Conservation (phyloP, 495 filamentous ascomycete species). For the Podospora appendiculata region DNA sequence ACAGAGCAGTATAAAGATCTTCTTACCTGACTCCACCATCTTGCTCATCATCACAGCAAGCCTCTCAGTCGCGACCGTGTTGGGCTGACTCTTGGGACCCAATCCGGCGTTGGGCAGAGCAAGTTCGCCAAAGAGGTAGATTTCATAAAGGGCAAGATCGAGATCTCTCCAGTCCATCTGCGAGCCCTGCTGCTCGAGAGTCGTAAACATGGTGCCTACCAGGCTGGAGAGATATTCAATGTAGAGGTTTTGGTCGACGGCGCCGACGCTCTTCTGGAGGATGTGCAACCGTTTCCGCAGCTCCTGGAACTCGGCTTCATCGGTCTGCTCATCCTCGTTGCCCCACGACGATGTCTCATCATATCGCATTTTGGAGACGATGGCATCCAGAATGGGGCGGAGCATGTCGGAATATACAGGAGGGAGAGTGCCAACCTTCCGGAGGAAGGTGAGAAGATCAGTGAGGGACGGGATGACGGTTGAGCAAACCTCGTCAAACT, state of each 20-base stretch:
- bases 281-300: conserved; percentile 80
- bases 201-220: conserved; percentile 74
- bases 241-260: conserved; percentile 76
- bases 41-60: conserved; percentile 85
- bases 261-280: conserved; percentile 82
- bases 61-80: conserved; percentile 62
- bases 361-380: conserved; percentile 91
- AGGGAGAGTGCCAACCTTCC: conserved; percentile 63
- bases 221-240: conserved; percentile 77
- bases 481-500: conserved; percentile 96
- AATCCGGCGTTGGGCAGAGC: conserved; percentile 77
- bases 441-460: conserved; percentile 79
- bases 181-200: conserved; percentile 57
- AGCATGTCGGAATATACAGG: conserved; percentile 68
- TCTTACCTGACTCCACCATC: conserved; percentile 85
- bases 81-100: conserved; percentile 72
- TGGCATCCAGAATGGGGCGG: conserved; percentile 78
- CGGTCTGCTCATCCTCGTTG: conserved; percentile 85
- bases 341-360: conserved; percentile 94
- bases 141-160: conserved; percentile 92
- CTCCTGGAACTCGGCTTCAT: conserved; percentile 98
- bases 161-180: conserved; percentile 91
- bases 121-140: conserved; percentile 92
- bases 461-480: conserved; percentile 86
- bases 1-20: not conserved